A percentile compares a stretch with the other conserved stretches of the same genome.
Conservation (phyloP, 495 filamentous ascomycete genomes). For the Lineolata rhizophorae region DNA sequence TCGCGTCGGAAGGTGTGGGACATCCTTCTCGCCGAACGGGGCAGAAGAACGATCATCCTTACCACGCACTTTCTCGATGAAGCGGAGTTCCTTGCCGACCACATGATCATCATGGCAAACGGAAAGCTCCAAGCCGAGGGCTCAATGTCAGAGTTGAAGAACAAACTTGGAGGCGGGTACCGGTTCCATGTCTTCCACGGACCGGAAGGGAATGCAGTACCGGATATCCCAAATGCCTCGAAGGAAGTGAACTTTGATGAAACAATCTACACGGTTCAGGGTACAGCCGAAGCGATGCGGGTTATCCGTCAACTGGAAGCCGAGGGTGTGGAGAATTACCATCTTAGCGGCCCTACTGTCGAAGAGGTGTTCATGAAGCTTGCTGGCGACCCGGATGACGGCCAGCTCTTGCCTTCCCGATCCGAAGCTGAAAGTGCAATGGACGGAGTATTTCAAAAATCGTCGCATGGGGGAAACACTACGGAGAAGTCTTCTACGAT, state of each 20-base stretch:
- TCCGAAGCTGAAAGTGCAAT: too few relatives aligned
- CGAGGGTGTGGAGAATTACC: constrained; percentile 41
- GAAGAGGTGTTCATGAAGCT: constrained; percentile 74
- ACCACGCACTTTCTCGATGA: constrained; percentile 41
- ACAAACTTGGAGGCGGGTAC: constrained; percentile 29
- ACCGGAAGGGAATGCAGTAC: too few relatives aligned
- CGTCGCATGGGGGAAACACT: too few relatives aligned
- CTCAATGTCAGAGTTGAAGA: constrained; percentile 16
- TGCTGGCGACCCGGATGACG: constrained; percentile 34
- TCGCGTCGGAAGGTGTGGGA: constrained; percentile 74
- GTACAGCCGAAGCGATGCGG: constrained; percentile 34
- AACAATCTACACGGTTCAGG: constrained; percentile 36
- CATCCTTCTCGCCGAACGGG: constrained; percentile 61
- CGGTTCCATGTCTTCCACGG: constrained; percentile 16
- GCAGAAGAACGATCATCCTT: constrained; percentile 53
- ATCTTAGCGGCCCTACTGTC: constrained; percentile 64
- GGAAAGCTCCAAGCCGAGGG: constrained; percentile 16
- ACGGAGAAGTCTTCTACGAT: too few relatives aligned
- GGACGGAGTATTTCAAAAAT: too few relatives aligned
- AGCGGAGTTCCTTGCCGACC: constrained; percentile 19
- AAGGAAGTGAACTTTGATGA: too few relatives aligned
- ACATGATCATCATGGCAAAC: constrained; percentile 19
- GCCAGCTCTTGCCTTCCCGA: constrained; percentile 19
- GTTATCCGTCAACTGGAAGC: constrained; percentile 44
- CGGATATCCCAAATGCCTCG: too few relatives aligned